A percentile compares a stretch with the other conserved stretches of the same genome.
Conservation (phyloP, 441 rosid species). For the Manihot esculenta region DNA sequence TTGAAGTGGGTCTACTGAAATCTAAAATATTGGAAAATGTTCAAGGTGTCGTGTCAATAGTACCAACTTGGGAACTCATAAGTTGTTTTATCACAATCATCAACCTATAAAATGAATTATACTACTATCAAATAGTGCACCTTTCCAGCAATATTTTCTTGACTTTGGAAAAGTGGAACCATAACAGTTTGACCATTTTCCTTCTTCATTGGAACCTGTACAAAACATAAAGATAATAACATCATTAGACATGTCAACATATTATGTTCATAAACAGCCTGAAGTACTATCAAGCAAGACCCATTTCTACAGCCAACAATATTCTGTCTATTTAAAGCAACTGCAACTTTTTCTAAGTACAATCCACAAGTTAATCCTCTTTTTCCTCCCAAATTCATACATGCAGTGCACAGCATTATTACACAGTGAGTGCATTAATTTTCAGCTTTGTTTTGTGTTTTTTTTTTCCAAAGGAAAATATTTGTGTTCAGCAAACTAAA, state of each 20-base stretch:
- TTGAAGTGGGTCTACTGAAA: constrained; percentile 76
- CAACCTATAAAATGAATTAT: neutral
- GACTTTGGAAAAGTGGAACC: constrained; percentile 92
- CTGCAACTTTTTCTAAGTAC: neutral
- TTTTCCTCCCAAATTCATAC: neutral
- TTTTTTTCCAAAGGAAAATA: too few relatives aligned
- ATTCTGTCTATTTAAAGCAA: neutral
- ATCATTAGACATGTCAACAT: neutral
- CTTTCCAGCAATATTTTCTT: constrained; percentile 92
- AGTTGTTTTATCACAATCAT: neutral
- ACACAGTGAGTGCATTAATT: neutral
- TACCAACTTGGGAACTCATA: neutral
- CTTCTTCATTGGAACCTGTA: constrained; percentile 87
- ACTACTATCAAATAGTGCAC: constrained; percentile 33
- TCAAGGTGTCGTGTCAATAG: neutral
- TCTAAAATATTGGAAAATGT: constrained; percentile 35
- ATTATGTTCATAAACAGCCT: neutral
- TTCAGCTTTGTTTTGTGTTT: neutral
- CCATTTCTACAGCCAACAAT: neutral
- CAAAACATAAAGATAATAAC: constrained; percentile 6
- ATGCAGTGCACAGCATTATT: neutral
- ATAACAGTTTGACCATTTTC: constrained; percentile 84
- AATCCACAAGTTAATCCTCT: neutral
- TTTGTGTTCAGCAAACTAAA: too few relatives aligned
- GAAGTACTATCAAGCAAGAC: neutral